Base-by-base conservation (phyloP, 768 basidiomycete species). In the Lactifluus volemus region DNA sequence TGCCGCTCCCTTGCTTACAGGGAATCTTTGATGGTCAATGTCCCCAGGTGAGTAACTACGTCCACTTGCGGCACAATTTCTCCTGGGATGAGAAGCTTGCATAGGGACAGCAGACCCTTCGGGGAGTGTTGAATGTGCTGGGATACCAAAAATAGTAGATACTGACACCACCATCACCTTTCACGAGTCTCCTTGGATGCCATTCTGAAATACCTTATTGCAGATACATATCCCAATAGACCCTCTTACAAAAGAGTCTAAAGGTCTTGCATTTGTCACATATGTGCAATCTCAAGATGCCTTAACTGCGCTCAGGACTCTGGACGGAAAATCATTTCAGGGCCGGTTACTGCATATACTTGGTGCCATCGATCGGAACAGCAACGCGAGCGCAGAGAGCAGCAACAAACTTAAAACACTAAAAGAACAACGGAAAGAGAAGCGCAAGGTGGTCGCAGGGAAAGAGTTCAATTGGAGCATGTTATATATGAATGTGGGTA, bases 401-500 rank as follows among this genome's bases (percentile, higher is more conserved):
- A 66, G 52, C 1, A 73, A 71, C 50, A 81, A 79, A 59, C 79
- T 76, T 63, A 77, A 74, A 30, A 71, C 83, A 4, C 74, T 91
- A 61, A 89, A 84, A 60, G 84, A 84, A 57, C 81, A 81, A 53
- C 70, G 72, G 34, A 73, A 78, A 21, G 78, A 79, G 38, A 84
- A 86, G 68, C 78, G 83, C 59, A 93, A 86, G 71, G 77, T 81
- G 11, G 74, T 70, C 38, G 85, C 88, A 15, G 86, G 86, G 36
- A 85, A 85, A 63, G 88, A 88, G 59, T 93, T 94, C 69, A 92
- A 92, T 71, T 96, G 92, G 93, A 84, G 86, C 55, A 88, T 93
- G 80, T 71, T 98, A 59, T 98, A 94, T 70, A 94, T 98, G 92
- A 98, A 98, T 78, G 96, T 97, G 77, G 73, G 92, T 86, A 65